phyloP scores from a whole-genome alignment of 176 grass and related monocot genomes.

The Hyparrhenia diplandra region DNA sequence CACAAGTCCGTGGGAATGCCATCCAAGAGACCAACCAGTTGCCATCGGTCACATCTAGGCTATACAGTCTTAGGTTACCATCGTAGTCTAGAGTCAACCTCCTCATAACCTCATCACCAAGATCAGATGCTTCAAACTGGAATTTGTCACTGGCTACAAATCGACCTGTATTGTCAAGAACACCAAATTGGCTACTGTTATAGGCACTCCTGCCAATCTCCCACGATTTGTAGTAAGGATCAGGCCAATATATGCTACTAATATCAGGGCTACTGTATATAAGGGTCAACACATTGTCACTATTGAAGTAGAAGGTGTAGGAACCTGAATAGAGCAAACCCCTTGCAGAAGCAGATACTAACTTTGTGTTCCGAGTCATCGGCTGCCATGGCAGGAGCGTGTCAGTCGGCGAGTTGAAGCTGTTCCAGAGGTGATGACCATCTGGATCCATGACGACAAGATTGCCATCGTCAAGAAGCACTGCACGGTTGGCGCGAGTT shows the following conservation, averaged over 20 bases:
- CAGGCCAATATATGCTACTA: conserved; percentile 50
- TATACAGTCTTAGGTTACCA: conserved; percentile 59
- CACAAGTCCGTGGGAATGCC: conserved; percentile 23
- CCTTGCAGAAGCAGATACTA: conserved; percentile 30
- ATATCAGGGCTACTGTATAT: conserved; percentile 43
- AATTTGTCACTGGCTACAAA: conserved; percentile 41
- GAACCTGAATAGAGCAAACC: conserved; percentile 45
- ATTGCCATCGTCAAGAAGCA: conserved; percentile 36
- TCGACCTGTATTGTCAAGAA: conserved; percentile 32
- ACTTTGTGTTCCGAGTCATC: conserved; percentile 34
- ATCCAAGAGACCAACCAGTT: conserved; percentile 52
- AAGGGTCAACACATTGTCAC: conserved; percentile 39
- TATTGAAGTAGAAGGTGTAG: conserved; percentile 45
- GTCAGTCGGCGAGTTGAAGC: conserved; percentile 51
- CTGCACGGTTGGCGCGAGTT: background rate
- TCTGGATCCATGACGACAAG: conserved; percentile 28
- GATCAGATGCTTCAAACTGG: conserved; percentile 44
- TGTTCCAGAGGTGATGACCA: conserved; percentile 15
- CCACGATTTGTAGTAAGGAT: conserved; percentile 10
- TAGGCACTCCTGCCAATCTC: conserved; percentile 9
- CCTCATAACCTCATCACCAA: conserved; percentile 31
- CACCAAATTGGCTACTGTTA: conserved; percentile 31
- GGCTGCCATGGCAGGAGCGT: conserved; percentile 39
- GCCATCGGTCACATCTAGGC: conserved; percentile 21
- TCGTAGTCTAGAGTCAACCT: conserved; percentile 69